These are phyloP conservation scores for Strombidium stylifer DNA, from an alignment of 73 alveolate genomes.

Conservation along the genomic window DNA sequence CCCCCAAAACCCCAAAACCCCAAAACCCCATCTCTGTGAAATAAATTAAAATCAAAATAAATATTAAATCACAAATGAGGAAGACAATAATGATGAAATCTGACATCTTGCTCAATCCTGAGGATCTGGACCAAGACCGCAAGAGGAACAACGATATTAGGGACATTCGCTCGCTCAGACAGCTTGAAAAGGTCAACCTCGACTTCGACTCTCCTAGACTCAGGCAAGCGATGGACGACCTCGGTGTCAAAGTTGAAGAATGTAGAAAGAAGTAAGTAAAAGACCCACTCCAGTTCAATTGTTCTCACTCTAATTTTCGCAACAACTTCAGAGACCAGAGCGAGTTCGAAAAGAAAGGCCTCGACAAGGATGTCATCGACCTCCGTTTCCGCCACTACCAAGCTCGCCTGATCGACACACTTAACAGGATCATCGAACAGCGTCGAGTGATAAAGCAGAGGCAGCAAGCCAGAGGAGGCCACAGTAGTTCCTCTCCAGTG, in stretches of 20 bases:
- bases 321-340: neutral
- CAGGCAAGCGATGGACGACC: constrained; percentile 41
- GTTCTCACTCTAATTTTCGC: neutral
- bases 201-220: constrained; percentile 49
- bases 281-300: neutral
- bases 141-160: constrained; percentile 21
- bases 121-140: no score
- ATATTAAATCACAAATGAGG: neutral
- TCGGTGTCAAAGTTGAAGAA: constrained; percentile 25
- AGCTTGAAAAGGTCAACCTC: constrained; percentile 30
- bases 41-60: neutral
- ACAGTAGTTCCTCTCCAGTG: no score
- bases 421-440: constrained; percentile 55
- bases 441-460: constrained; percentile 38
- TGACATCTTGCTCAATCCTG: no score
- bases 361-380: constrained; percentile 42
- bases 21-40: neutral
- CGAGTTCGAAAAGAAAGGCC: constrained; percentile 18
- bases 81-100: neutral
- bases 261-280: constrained; percentile 21
- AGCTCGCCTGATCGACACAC: constrained; percentile 41
- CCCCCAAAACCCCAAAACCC: neutral
- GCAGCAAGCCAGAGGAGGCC: neutral
- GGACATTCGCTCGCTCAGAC: constrained; percentile 10
- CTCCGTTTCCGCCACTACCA: constrained; percentile 50